Evolutionary conservation across 2,329 filamentous ascomycete species (phyloP), one percentile per base, ranked within the genome.

Genomic region (Ceratocystis variospora): DNA sequence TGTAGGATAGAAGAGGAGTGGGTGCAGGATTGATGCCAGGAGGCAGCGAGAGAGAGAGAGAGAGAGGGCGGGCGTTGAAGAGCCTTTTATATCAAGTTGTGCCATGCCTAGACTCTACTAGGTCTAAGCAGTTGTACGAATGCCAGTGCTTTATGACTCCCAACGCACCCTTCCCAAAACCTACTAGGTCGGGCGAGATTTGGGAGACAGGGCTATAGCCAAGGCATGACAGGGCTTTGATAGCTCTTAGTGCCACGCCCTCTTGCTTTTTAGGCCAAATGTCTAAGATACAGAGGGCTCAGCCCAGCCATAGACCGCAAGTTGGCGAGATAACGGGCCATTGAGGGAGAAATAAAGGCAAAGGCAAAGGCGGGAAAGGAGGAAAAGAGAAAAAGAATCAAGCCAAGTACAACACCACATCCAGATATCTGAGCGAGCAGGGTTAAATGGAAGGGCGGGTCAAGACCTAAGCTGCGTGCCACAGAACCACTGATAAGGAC

Each of bases 41-140:
- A 59, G 25, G 25, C 22, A 22, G 22, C 22, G 22, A 22, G 22
- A 22, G 22, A 22, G 22, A 22, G 25, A 7, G 28, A 22, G 17
- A 50, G 31, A 22, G 53, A 59, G 53, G n/a, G 53, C 53, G 53
- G 53, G 53, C 25, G 53, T 33, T 7, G 28, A 33, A 31, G 25
- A 33, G 50, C 53, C 44, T 62, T 67, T 67, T 67, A 67, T 67
- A 67, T 63, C 59, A 67, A 46, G 50, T 19, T 5, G 45, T 31
- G 53, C 31, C 46, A 28, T 48, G 33, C 28, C 12, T 22, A 57
- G 44, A 44, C 12, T 31, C 17, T 25, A 44, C 6, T 17, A 45
- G 50, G n/a, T 59, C 50, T 46, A 59, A 48, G 41, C 22, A 57
- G 63, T 65, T n/a, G 50, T 7, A 59, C 25, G 50, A 31, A 46